Percentiles rank a stretch among this genome's conserved stretches.
Evolutionary conservation across 148 eudicot genomes (phyloP).

Genomic region (Talinum fruticosum): DNA sequence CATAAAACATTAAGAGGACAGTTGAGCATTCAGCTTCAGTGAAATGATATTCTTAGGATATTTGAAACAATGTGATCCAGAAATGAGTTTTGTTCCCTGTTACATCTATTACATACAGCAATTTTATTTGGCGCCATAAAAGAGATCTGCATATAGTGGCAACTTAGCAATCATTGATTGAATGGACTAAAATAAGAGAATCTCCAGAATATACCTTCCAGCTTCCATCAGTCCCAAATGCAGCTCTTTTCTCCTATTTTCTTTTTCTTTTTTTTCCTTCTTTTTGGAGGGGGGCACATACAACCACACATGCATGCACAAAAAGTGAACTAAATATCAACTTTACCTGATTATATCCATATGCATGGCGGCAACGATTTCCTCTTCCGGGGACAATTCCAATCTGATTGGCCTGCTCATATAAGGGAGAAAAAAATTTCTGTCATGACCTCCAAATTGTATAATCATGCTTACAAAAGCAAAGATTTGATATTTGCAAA

Average conservation of each 20-base stretch:
- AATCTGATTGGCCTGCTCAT: slow-evolving; percentile 58
- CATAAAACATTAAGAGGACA: no score
- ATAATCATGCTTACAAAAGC: not conserved
- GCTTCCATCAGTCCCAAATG: not conserved
- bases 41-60: not conserved
- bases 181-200: not conserved
- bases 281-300: not conserved
- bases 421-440: slow-evolving; percentile 3
- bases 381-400: slow-evolving; percentile 94
- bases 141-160: not conserved
- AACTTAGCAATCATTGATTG: not conserved
- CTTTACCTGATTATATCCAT: slow-evolving; percentile 74
- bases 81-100: no score
- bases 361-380: slow-evolving; percentile 81
- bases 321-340: not conserved
- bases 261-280: no score
- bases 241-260: not conserved
- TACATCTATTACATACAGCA: no score
- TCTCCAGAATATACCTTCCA: not conserved
- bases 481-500: not conserved
- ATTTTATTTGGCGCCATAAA: no score
- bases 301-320: not conserved
- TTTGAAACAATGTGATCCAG: no score
- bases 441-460: not conserved
- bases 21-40: no score